Evolutionary conservation across 495 filamentous ascomycete genomes (phyloP).

Genomic region (Tetracladium setigerum): DNA sequence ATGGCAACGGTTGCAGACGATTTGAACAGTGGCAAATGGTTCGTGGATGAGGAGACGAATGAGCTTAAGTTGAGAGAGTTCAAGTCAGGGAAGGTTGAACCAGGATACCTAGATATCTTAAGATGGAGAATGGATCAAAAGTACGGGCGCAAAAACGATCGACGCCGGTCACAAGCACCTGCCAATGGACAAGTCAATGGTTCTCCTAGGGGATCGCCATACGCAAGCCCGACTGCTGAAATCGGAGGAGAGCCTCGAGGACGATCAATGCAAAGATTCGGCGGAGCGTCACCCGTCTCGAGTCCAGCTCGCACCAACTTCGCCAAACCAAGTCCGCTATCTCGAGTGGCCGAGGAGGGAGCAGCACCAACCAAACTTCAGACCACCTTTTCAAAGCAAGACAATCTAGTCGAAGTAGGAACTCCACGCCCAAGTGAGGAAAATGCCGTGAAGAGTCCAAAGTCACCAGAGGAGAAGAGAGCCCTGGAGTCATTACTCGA

Average conservation of each 20-base stretch:
- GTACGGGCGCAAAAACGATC: conserved; percentile 58
- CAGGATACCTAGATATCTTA: conserved; percentile 90
- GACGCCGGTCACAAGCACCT: conserved; percentile 24
- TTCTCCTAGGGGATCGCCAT: conserved; percentile 42
- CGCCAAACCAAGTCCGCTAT: conserved; percentile 43
- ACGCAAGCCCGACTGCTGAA: conserved; percentile 38
- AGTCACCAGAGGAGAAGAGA: conserved; percentile 15
- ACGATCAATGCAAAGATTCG: conserved; percentile 46
- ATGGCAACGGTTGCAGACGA: conserved; percentile 86
- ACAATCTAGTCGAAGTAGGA: conserved; percentile 42
- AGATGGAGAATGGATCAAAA: conserved; percentile 93
- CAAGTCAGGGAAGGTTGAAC: conserved; percentile 78
- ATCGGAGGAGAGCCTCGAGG: conserved; percentile 39
- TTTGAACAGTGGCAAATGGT: conserved; percentile 74
- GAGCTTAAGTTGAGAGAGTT: conserved; percentile 92
- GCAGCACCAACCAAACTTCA: conserved; percentile 17
- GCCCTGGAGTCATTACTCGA: conserved; percentile 16
- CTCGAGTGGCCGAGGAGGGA: conserved; percentile 44
- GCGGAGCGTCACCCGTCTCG: conserved; percentile 39
- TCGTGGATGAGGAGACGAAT: conserved; percentile 82
- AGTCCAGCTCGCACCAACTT: conserved; percentile 45
- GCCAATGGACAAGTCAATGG: conserved; percentile 9
- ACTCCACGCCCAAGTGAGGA: conserved; percentile 44
- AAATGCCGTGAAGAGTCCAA: conserved; percentile 16
- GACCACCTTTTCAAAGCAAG: conserved; percentile 15